A percentile compares a stretch with the other conserved stretches of the same genome.
phyloP scores from a whole-genome alignment of 495 filamentous ascomycete species.

The Geoglossum glabrum region DNA sequence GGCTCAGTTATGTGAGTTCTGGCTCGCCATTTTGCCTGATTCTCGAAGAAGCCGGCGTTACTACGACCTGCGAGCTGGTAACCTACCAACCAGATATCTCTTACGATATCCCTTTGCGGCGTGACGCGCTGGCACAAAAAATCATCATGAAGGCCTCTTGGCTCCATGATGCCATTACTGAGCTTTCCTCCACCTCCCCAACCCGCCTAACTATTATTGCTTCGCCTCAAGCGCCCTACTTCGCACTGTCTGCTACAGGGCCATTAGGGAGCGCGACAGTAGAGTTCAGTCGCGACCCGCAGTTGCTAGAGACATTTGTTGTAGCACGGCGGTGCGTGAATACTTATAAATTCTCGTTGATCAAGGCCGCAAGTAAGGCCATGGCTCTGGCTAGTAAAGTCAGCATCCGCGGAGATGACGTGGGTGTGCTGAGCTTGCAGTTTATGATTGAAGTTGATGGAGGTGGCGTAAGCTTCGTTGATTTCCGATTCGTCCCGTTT shows the following conservation, averaged over 20 bases:
- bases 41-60: conserved; percentile 66
- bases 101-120: conserved; percentile 65
- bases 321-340: conserved; percentile 24
- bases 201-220: conserved; percentile 41
- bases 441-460: conserved; percentile 81
- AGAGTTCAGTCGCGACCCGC: conserved; percentile 58
- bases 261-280: conserved; percentile 62
- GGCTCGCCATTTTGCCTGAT: conserved; percentile 64
- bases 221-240: conserved; percentile 42
- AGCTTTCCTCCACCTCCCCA: conserved; percentile 57
- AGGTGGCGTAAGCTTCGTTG: conserved; percentile 27
- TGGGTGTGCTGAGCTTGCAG: conserved; percentile 83
- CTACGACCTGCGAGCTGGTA: conserved; percentile 77
- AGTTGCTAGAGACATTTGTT: conserved; percentile 59
- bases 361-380: conserved; percentile 63
- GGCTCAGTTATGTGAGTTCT: conserved; percentile 46
- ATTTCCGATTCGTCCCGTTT: conserved; percentile 39
- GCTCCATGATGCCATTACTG: conserved; percentile 66
- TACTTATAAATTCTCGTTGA: conserved; percentile 60
- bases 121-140: conserved; percentile 64
- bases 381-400: conserved; percentile 88
- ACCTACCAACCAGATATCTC: conserved; percentile 58
- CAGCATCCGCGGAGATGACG: conserved; percentile 65
- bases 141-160: conserved; percentile 79
- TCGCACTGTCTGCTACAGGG: conserved; percentile 54